phyloP scores from a whole-genome alignment of 2,329 filamentous ascomycete species.

The Pezicula carpinea region DNA sequence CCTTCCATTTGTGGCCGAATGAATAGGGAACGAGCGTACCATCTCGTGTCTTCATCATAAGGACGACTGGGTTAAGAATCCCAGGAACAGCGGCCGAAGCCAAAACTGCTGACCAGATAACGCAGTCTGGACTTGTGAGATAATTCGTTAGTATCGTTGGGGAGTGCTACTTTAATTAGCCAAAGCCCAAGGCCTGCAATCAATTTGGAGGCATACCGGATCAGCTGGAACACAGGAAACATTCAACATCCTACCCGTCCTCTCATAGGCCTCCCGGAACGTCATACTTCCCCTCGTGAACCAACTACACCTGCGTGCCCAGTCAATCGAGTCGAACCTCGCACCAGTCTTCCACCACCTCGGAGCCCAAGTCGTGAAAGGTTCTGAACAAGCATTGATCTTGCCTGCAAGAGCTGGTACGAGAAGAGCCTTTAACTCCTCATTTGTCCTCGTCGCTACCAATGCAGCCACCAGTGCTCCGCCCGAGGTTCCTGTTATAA shows the following conservation, averaged over 20 bases:
- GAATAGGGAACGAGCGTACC: conserved; percentile 83
- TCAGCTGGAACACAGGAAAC: conserved; percentile 95
- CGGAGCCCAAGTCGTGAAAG: conserved; percentile 67
- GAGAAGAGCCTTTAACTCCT: conserved; percentile 79
- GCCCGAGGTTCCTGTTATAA: conserved; percentile 94
- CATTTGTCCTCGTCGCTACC: conserved; percentile 83
- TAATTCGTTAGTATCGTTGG: conserved; percentile 92
- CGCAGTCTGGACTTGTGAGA: conserved; percentile 89
- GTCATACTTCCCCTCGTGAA: conserved; percentile 89
- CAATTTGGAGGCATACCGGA: conserved; percentile 39
- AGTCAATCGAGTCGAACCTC: conserved; percentile 88
- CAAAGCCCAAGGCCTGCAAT: conserved; percentile 3
- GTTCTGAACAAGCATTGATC: conserved; percentile 82
- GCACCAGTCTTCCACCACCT: conserved; percentile 93
- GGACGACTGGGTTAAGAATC: conserved; percentile 89
- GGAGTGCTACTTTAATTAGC: conserved; percentile 50
- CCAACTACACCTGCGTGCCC: conserved; percentile 82
- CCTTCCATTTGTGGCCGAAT: conserved; percentile 99
- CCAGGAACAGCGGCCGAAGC: conserved; percentile 94
- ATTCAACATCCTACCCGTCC: conserved; percentile 91
- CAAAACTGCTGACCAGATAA: conserved; percentile 95
- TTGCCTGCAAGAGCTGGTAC: conserved; percentile 80
- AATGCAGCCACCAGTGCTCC: conserved; percentile 86
- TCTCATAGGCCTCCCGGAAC: conserved; percentile 89
- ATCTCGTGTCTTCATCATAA: conserved; percentile 81